Evolutionary conservation across 202 grass and related monocot species (phyloP).

Genomic region (Cymbopogon flexuosus): DNA sequence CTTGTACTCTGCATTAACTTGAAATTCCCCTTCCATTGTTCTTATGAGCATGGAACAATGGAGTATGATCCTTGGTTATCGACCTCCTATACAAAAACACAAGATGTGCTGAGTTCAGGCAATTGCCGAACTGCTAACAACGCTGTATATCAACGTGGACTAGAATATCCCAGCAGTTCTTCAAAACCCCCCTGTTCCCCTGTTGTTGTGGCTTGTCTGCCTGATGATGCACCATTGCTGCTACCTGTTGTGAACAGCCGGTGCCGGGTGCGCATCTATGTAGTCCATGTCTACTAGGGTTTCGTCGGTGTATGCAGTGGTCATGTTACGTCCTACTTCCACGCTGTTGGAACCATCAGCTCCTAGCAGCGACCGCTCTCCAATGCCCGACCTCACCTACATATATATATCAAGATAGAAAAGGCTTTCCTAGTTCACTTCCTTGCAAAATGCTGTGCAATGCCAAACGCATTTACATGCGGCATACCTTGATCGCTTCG

Average conservation of each 20-base stretch:
- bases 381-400: constrained; percentile 39
- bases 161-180: not conserved
- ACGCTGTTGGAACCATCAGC: constrained; percentile 29
- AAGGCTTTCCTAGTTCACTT: not conserved
- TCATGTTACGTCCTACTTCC: constrained; percentile 41
- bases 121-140: not conserved
- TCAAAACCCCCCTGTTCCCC: not conserved
- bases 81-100: constrained; percentile 14
- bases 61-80: not conserved
- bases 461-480: not conserved
- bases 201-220: not conserved
- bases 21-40: not conserved
- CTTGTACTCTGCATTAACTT: not conserved
- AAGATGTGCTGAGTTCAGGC: not conserved
- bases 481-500: constrained; percentile 24
- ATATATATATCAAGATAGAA: constrained; percentile 28
- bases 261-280: constrained; percentile 54
- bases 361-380: constrained; percentile 38
- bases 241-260: constrained; percentile 73
- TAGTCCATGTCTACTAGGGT: constrained; percentile 70
- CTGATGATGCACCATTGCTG: not conserved
- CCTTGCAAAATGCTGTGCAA: not conserved
- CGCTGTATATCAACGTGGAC: not conserved
- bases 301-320: constrained; percentile 23
- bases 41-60: not conserved